Conservation (phyloP, 805 yeast genomes). For the Yamadazyma laniorum region DNA sequence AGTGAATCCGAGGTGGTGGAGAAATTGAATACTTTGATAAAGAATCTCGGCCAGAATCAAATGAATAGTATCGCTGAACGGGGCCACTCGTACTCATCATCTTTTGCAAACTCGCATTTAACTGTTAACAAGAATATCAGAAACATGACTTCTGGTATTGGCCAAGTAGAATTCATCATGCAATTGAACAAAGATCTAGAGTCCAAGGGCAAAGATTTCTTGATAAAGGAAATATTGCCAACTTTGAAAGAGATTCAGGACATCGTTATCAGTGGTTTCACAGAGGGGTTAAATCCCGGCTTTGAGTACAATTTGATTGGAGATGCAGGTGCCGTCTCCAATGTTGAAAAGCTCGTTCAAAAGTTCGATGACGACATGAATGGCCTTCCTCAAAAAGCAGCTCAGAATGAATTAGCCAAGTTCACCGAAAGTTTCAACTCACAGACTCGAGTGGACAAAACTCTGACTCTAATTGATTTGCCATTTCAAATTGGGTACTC, state of each 20-base stretch:
- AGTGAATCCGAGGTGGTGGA: conserved; percentile 45
- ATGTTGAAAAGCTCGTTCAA: conserved; percentile 35
- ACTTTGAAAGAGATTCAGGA: conserved; percentile 53
- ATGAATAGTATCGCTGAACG: conserved; percentile 77
- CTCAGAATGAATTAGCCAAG: conserved; percentile 16
- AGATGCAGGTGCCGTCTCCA: conserved; percentile 39
- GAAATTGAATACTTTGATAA: conserved; percentile 71
- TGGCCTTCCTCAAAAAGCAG: conserved; percentile 1
- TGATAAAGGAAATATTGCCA: conserved; percentile 56
- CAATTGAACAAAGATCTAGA: conserved; percentile 54
- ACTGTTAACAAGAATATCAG: conserved; percentile 58
- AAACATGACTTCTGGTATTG: conserved; percentile 71
- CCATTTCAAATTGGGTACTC: conserved; percentile 91
- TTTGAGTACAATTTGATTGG: conserved; percentile 60
- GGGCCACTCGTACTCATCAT: conserved; percentile 83
- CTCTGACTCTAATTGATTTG: conserved; percentile 54
- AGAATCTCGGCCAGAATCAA: conserved; percentile 72
- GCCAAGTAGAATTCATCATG: conserved; percentile 69
- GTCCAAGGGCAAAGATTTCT: conserved; percentile 30
- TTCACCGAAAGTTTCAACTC: conserved; percentile 17
- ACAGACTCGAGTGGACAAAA: conserved; percentile 12
- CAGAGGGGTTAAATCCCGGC: conserved; percentile 11
- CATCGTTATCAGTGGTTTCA: conserved; percentile 37
- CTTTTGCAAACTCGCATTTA: conserved; percentile 61
- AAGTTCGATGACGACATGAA: conserved; percentile 29